Conservation (phyloP, 164 flowering plant species). For the Annona cherimola region DNA sequence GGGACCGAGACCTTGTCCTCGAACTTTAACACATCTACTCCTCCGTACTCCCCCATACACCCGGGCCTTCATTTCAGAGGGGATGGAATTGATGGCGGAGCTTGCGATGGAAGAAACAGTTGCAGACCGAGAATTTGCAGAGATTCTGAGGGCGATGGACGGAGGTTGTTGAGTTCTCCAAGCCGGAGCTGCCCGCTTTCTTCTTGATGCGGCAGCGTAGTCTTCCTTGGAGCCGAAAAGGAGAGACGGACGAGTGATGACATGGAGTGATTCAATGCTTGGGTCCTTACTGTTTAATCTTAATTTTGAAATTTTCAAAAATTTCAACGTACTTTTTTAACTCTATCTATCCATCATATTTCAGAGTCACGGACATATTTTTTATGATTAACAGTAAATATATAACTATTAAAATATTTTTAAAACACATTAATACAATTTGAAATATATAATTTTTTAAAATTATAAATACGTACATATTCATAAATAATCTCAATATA, state of each 20-base stretch:
- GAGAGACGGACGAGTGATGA: slow-evolving; percentile 2
- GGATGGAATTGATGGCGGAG: slow-evolving; percentile 23
- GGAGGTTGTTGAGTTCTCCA: slow-evolving; percentile 3
- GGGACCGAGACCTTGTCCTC: slow-evolving; percentile 61
- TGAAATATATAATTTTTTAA: too few species aligned
- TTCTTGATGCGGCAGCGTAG: not conserved
- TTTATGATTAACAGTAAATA: too few species aligned
- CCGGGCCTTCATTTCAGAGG: slow-evolving; percentile 80
- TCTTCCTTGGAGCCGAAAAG: slow-evolving; percentile 12
- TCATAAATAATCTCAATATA: too few species aligned
- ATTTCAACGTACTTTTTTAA: too few species aligned
- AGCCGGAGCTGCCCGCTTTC: not conserved
- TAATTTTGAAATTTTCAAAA: too few species aligned
- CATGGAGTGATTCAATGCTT: slow-evolving; percentile 6
- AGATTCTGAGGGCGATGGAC: slow-evolving; percentile 26
- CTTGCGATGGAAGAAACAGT: slow-evolving; percentile 25
- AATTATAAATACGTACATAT: too few species aligned
- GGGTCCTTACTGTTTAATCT: too few species aligned
- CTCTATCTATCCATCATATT: too few species aligned
- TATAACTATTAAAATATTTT: too few species aligned
- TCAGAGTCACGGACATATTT: too few species aligned
- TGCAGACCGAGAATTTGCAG: slow-evolving; percentile 42
- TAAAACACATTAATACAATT: too few species aligned
- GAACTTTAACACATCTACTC: slow-evolving; percentile 70
- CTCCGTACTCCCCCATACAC: slow-evolving; percentile 74